Conservation (phyloP, 352 stramenopile species). For the Globisporangium orthogonon region DNA sequence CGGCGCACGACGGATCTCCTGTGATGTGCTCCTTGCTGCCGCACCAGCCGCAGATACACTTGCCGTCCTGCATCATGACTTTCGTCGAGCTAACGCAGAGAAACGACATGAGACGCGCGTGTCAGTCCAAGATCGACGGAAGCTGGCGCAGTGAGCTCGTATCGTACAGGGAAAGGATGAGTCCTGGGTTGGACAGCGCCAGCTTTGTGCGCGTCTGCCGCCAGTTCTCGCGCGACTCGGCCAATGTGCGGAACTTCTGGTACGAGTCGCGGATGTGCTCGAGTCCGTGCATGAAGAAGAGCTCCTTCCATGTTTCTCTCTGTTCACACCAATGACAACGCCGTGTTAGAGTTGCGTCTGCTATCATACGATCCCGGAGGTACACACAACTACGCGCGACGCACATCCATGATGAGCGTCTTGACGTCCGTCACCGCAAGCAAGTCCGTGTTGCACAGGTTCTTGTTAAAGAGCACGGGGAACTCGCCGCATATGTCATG, state of each 20-base stretch:
- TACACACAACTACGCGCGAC: neutral
- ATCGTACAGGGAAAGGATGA: conserved; percentile 64
- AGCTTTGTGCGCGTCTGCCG: conserved; percentile 71
- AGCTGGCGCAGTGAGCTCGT: neutral
- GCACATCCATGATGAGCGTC: conserved; percentile 72
- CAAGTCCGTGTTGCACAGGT: conserved; percentile 53
- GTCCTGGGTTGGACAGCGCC: conserved; percentile 53
- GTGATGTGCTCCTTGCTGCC: conserved; percentile 69
- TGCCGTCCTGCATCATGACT: conserved; percentile 81
- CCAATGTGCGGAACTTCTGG: conserved; percentile 48
- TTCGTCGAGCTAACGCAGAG: conserved; percentile 48
- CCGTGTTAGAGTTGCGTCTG: neutral
- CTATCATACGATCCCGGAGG: too few relatives aligned
- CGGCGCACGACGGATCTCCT: conserved; percentile 36
- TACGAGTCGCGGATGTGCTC: conserved; percentile 58
- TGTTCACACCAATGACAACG: neutral
- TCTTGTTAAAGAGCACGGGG: conserved; percentile 56
- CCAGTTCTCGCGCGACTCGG: conserved; percentile 67
- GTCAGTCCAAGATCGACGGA: neutral
- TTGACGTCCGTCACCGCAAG: conserved; percentile 71
- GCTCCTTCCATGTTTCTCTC: conserved; percentile 67
- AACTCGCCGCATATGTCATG: conserved; percentile 77
- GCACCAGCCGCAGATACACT: conserved; percentile 77
- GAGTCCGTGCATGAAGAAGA: conserved; percentile 71
- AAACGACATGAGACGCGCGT: neutral